phyloP scores from a whole-genome alignment of 2,329 filamentous ascomycete genomes.

The Microdochium paspali region DNA sequence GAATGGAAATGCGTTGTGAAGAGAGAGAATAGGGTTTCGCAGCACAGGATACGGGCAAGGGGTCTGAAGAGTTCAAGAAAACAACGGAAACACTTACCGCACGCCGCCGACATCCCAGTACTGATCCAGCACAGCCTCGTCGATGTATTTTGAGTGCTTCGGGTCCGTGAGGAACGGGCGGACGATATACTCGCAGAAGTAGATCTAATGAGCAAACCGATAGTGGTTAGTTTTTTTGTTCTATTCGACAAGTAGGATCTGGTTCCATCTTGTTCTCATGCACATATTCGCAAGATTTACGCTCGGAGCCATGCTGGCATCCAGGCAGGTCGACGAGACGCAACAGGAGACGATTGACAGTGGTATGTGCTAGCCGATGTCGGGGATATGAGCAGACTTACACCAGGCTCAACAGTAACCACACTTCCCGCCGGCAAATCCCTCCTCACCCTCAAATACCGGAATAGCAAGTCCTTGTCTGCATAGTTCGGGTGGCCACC shows the following conservation, averaged over 20 bases:
- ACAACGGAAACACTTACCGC: constrained; percentile 30
- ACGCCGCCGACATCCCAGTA: constrained; percentile 81
- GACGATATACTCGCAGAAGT: constrained; percentile 88
- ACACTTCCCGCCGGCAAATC: constrained; percentile 69
- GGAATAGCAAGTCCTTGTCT: constrained; percentile 77
- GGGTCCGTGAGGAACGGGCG: constrained; percentile 68
- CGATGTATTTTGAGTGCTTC: constrained; percentile 66
- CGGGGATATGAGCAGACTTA: no score
- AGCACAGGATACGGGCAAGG: no score
- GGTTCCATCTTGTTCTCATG: no score
- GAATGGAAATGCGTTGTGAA: no score
- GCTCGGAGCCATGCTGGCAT: no score
- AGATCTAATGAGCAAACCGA: constrained; percentile 43
- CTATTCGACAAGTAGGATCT: constrained; percentile 4
- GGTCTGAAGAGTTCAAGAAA: no score
- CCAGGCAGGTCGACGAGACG: no score
- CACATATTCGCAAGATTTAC: no score
- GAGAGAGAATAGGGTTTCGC: background rate
- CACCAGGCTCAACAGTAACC: constrained; percentile 89
- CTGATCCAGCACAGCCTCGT: constrained; percentile 59
- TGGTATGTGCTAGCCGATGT: no score
- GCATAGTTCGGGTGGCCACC: constrained; percentile 69
- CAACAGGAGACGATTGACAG: no score
- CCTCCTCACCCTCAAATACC: constrained; percentile 74
- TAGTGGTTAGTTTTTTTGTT: background rate